These are phyloP conservation scores for Coniochaeta sp. DNA, from an alignment of 2,329 filamentous ascomycete genomes.

Conservation along the genomic window DNA sequence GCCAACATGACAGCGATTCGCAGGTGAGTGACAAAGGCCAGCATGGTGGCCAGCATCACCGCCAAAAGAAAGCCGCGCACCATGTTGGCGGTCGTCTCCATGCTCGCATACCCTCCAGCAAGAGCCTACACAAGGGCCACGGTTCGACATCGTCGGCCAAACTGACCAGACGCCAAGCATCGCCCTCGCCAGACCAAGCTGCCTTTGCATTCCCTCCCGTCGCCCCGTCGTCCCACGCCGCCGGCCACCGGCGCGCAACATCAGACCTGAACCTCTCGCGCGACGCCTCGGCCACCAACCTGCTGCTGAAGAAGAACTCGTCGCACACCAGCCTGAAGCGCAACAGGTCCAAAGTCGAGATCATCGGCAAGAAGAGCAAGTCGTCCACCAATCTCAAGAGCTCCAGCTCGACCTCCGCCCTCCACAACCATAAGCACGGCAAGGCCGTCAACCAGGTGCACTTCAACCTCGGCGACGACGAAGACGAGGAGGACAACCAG, in stretches of 20 bases:
- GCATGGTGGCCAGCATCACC: slow-evolving; percentile 20
- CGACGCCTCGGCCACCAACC: slow-evolving; percentile 32
- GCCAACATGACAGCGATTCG: slow-evolving; percentile 14
- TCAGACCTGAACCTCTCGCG: slow-evolving; percentile 44
- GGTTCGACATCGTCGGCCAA: slow-evolving; percentile 18
- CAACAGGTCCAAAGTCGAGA: slow-evolving; percentile 52
- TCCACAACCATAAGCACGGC: slow-evolving; percentile 29
- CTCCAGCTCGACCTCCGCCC: slow-evolving; percentile 38
- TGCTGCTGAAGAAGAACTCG: slow-evolving; percentile 39
- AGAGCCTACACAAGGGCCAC: slow-evolving; percentile 40
- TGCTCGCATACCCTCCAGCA: slow-evolving; percentile 44
- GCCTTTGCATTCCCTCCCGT: slow-evolving; percentile 20
- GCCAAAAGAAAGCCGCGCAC: slow-evolving; percentile 28
- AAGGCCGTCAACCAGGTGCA: slow-evolving; percentile 40
- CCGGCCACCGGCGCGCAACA: slow-evolving; percentile 37
- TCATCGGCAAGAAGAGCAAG: slow-evolving; percentile 44
- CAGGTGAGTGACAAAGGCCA: slow-evolving; percentile 18
- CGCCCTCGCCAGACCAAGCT: slow-evolving; percentile 31
- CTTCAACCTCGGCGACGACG: slow-evolving; percentile 53
- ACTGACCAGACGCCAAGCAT: slow-evolving; percentile 33
- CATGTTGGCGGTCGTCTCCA: slow-evolving; percentile 41
- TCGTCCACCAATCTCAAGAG: slow-evolving; percentile 46
- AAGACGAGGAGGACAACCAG: slow-evolving; percentile 30
- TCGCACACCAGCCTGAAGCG: slow-evolving; percentile 51
- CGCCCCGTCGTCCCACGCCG: slow-evolving; percentile 8